phyloP scores from a whole-genome alignment of 345 rosid genomes.

The Eucalyptus pauciflora region DNA sequence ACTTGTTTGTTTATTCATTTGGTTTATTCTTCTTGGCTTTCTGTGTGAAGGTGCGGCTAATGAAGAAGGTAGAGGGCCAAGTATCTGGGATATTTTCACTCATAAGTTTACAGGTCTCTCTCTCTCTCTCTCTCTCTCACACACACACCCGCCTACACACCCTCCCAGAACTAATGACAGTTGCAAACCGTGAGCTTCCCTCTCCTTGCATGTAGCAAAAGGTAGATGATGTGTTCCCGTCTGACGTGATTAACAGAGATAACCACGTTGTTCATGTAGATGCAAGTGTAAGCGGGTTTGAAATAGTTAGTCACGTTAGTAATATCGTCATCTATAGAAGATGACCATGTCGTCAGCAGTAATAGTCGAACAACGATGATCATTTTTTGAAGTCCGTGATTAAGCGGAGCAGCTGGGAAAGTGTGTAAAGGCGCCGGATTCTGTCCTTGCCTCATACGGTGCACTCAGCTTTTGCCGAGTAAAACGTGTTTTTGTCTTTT shows the following conservation, averaged over 20 bases:
- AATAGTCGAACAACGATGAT: too few species aligned
- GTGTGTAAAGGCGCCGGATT: background rate
- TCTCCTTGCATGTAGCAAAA: background rate
- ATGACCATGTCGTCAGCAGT: background rate
- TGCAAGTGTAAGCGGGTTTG: background rate
- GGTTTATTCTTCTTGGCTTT: background rate
- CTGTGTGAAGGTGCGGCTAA: conserved; percentile 12
- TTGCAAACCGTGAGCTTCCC: background rate
- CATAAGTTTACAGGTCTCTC: background rate
- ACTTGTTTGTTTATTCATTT: background rate
- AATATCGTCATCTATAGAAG: background rate
- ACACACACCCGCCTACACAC: background rate
- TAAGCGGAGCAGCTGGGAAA: background rate
- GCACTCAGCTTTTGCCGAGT: background rate
- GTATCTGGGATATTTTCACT: conserved; percentile 5
- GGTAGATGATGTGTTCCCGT: background rate
- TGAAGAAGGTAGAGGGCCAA: conserved; percentile 4
- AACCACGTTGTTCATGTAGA: background rate
- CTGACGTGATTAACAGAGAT: background rate
- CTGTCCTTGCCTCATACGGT: background rate
- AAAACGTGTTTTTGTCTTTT: background rate
- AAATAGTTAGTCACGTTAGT: background rate
- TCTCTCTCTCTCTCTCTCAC: too few species aligned
- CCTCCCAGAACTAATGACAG: background rate
- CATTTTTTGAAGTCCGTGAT: background rate